phyloP scores from a whole-genome alignment of 2,329 filamentous ascomycete genomes.

The Penicillium thymicola region DNA sequence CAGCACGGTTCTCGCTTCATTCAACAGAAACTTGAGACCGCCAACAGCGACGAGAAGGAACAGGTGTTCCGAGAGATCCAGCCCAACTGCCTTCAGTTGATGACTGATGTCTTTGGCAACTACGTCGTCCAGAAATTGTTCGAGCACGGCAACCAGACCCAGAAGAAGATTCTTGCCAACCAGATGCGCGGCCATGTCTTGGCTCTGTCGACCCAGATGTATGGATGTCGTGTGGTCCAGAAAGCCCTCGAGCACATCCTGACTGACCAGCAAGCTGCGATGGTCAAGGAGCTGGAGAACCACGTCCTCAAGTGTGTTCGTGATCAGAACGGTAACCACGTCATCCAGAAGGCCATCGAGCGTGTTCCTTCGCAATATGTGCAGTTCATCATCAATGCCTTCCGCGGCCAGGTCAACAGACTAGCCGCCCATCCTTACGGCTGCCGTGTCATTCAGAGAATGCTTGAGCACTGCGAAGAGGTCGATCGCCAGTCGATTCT shows the following conservation, averaged over 20 bases:
- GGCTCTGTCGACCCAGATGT: slow-evolving; percentile 79
- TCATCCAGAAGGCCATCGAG: slow-evolving; percentile 91
- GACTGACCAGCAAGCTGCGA: slow-evolving; percentile 80
- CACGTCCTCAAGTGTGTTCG: slow-evolving; percentile 75
- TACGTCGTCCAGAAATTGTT: slow-evolving; percentile 99
- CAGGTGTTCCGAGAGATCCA: slow-evolving; percentile 84
- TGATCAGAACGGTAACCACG: slow-evolving; percentile 92
- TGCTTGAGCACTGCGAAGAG: slow-evolving; percentile 77
- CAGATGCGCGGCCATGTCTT: slow-evolving; percentile 85
- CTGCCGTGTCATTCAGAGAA: slow-evolving; percentile 88
- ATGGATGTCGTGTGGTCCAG: slow-evolving; percentile 92
- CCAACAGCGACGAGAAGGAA: slow-evolving; percentile 95
- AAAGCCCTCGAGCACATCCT: slow-evolving; percentile 91
- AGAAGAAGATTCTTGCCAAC: slow-evolving; percentile 82
- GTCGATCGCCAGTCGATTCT: slow-evolving; percentile 70
- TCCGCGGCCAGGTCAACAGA: slow-evolving; percentile 69
- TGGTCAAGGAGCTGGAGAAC: slow-evolving; percentile 77
- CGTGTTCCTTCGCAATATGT: slow-evolving; percentile 73
- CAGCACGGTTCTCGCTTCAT: slow-evolving; percentile 96
- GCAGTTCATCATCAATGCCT: slow-evolving; percentile 77
- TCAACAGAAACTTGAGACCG: slow-evolving; percentile 84
- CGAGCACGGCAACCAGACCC: slow-evolving; percentile 87
- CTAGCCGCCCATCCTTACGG: slow-evolving; percentile 80
- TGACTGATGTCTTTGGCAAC: slow-evolving; percentile 96
- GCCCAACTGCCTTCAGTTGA: slow-evolving; percentile 78